phyloP scores from a whole-genome alignment of 2,329 filamentous ascomycete genomes.

The Monosporascus sp. region DNA sequence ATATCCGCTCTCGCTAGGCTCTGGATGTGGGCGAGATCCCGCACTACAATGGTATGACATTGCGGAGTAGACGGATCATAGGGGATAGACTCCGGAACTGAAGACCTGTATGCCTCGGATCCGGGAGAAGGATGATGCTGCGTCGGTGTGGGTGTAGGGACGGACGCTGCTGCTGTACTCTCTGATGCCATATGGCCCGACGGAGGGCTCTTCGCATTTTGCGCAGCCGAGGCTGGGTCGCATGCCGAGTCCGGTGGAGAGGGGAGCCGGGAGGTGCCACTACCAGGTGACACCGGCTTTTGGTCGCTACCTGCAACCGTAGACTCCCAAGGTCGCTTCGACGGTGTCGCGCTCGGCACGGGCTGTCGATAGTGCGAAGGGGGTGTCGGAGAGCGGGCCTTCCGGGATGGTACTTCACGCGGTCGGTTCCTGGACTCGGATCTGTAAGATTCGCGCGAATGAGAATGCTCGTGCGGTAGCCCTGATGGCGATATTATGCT shows the following conservation, averaged over 20 bases:
- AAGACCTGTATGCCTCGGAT: slow-evolving; percentile 20
- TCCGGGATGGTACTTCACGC: slow-evolving; percentile 19
- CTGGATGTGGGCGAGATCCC: slow-evolving; percentile 86
- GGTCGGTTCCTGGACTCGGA: slow-evolving; percentile 32
- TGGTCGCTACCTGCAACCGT: slow-evolving; percentile 15
- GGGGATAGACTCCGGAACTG: slow-evolving; percentile 20
- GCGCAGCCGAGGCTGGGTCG: slow-evolving; percentile 32
- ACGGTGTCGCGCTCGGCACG: slow-evolving; percentile 17
- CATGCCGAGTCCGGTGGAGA: slow-evolving; percentile 48
- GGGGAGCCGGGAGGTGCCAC: slow-evolving; percentile 44
- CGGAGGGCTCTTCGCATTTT: slow-evolving; percentile 35
- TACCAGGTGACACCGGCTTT: slow-evolving; percentile 26
- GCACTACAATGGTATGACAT: slow-evolving; percentile 66
- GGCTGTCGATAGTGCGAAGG: slow-evolving; percentile 18
- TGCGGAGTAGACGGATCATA: slow-evolving; percentile 32
- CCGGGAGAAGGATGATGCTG: slow-evolving; percentile 26
- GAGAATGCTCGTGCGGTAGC: slow-evolving; percentile 41
- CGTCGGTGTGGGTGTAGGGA: slow-evolving; percentile 16
- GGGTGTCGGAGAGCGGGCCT: slow-evolving; percentile 17
- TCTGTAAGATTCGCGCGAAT: slow-evolving; percentile 38
- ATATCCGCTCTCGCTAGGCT: slow-evolving; percentile 77
- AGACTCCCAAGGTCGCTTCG: slow-evolving; percentile 25
- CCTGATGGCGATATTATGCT: slow-evolving; percentile 57
- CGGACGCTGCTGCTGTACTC: slow-evolving; percentile 16
- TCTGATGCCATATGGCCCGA: slow-evolving; percentile 45